Evolutionary conservation across 176 grass and related monocot species (phyloP), one percentile per base, ranked within the genome.

Genomic region (Microstegium vimineum): DNA sequence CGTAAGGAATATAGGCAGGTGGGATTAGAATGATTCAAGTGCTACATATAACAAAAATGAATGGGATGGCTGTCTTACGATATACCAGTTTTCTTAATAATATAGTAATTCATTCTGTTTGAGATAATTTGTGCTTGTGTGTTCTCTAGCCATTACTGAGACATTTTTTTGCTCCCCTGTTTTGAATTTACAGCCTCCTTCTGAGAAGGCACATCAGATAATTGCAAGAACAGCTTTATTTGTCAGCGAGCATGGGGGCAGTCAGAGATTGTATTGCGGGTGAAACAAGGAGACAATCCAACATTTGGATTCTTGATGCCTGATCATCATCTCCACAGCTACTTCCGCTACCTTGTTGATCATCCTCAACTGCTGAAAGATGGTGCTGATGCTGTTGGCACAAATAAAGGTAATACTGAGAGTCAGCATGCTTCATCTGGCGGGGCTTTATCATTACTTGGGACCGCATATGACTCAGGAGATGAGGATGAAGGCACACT

Each of bases 251-350:
- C 90, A 93, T 40, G 96, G 96, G 26, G 96, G 93, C 96, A 98
- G 52, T 95, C 93, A 30, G 96, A 95, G 91, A 95, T 95, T 90
- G 93, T 98, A 34, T 79, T 98, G 79, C 87, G 96, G 80, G 89
- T 95, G 60, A 98, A 98, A 76, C 96, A 98, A 62, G 96, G 93
- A 80, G 82, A 81, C 65, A 98, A 98, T 72, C 96, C 93, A 76
- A 95, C 93, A 66, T 98, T 98, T 90, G 96, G 96, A 67, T 98
- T 98, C 82, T 90, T 98, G 70, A 91, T 98, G 93, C 96, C 96
- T 43, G 87, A 95, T 71, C 90, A 98, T 85, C 87, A 88, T 84
- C 96, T 95, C 40, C 96, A 98, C 62, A 90, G 71, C 26, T 98
- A 98, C 66, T 98, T 91, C 42, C 90, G 89, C 0, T 95, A 86